These are phyloP conservation scores for Termitomyces sp. DNA, from an alignment of 768 basidiomycete genomes.

Conservation along the genomic window DNA sequence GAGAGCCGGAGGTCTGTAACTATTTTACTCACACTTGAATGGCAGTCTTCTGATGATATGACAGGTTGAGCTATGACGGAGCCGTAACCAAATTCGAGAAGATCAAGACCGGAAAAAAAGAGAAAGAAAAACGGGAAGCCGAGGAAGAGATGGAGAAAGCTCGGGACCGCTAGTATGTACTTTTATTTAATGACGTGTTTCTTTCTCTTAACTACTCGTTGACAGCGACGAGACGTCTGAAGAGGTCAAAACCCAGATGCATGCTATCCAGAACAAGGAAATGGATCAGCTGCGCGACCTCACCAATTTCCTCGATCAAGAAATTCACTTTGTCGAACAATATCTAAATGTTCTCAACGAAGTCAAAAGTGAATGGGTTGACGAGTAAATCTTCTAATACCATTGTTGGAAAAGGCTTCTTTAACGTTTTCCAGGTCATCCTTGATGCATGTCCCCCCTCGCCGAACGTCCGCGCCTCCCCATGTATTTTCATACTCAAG, in stretches of 20 bases:
- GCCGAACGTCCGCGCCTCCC: constrained; percentile 9
- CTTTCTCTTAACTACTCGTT: not conserved
- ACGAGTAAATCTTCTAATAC: constrained; percentile 33
- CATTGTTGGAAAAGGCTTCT: not conserved
- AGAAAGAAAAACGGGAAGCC: constrained; percentile 71
- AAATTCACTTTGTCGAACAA: constrained; percentile 67
- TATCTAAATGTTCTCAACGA: constrained; percentile 72
- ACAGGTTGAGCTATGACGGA: constrained; percentile 73
- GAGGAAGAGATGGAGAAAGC: constrained; percentile 77
- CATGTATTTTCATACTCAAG: constrained; percentile 13
- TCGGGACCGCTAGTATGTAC: constrained; percentile 65
- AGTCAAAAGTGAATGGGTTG: constrained; percentile 60
- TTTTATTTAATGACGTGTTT: not conserved
- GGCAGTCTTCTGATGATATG: not conserved
- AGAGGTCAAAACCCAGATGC: constrained; percentile 78
- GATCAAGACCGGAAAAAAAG: constrained; percentile 67
- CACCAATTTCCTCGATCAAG: constrained; percentile 62
- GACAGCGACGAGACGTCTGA: constrained; percentile 80
- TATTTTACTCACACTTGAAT: not conserved
- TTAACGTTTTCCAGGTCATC: constrained; percentile 2
- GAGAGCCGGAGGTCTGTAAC: constrained; percentile 69
- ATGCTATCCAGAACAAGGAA: constrained; percentile 76
- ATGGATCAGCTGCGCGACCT: constrained; percentile 65
- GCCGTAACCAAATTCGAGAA: constrained; percentile 67
- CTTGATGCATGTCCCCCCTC: constrained; percentile 6